Evolutionary conservation across 192 early-diverging fungal species (phyloP), one percentile per base, ranked within the genome.

Genomic region (Umbelopsis sp.): DNA sequence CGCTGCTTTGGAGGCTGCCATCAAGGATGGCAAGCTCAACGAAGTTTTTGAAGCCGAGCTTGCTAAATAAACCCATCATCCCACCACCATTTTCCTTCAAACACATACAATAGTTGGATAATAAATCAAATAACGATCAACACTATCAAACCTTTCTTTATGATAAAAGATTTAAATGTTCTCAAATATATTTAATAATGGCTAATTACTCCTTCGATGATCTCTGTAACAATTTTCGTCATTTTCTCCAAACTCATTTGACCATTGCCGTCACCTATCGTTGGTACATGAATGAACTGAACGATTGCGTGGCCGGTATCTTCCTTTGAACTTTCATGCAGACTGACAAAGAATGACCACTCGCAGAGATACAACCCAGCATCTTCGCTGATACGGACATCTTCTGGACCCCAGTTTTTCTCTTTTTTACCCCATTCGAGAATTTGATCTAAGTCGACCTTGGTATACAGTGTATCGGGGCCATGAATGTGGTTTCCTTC

Each of bases 1-100:
- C 47, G 75, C 78, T 41, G 78, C 82, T 43, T 80, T 91, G 43
- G 90, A 91, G 79, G 77, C 86, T 31, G 90, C 88, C 67, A 80
- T 83, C 68, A 87, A 85, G 70, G 86, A 84, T 36, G 89, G 88
- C 71, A 89, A 84, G 72, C 81, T 87, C 52, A 78, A 77, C 41
- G 89, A 88, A 52, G 80, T 83, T 29, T 87, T 90, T 45, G 84
- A 83, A 70, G 82, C 72, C 65, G 82, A 84, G 78, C 69, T 78
- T 26, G 66, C 45, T 25, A 65, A 73, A 68, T 65, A 68, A 53
- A 66, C 62, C 25, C n/a, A 53, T 6, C 21, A 29, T 25, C 3
- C 45, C 11, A 3, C 45, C 45, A 2, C 45, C 47, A 9, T 16
- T 17, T 17, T 49, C 8, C 8, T 38, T 38, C 36, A 6, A 21